Evolutionary conservation across 768 basidiomycete genomes (phyloP), one percentile per base, ranked within the genome.

Genomic region (Suillus subluteus): DNA sequence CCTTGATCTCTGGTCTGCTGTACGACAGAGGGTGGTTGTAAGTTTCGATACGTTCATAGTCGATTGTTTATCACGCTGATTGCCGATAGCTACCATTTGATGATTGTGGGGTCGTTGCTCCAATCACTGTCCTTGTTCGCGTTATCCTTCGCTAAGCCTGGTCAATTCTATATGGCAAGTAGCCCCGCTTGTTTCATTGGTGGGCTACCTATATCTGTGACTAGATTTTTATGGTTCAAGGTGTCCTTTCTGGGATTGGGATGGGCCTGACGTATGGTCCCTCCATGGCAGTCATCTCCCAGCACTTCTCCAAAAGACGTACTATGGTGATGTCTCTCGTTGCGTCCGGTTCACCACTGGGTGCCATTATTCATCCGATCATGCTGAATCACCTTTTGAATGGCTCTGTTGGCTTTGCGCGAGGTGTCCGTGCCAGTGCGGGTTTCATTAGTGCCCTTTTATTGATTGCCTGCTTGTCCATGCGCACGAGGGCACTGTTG

Each of bases 311-410:
- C 37, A 73, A 72, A 56, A 75, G 77, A 18, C 76, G 83, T 26
- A 73, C 82, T 4, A 66, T 82, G 5, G 82, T 84, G 6, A 82
- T 83, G 70, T 82, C 84, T 12, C 70, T 87, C 55, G 79, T 79
- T 3, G 40, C 82, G 37, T 83, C 84, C 32, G 84, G 84, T 32
- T 80, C 82, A 37, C 82, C 85, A 2, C 71, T 88, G 5, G 89
- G 90, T 11, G 87, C 84, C 6, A 76, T 86, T 26, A 68, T 84
- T 13, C 83, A 88, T 64, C 86, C 88, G 0, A 86, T 89, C 67
- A 83, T 90, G 80, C 76, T 91, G 35, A 91, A 91, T 72, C 75
- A 81, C 30, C 67, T 63, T 40, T 66, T 62, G 62, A 82, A 82
- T 64, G 81, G 82, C 4, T 68, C 76, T 8, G 73, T 82, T 6